Evolutionary conservation across 1,139 yeast genomes (phyloP).

Genomic region (Candida anutae): DNA sequence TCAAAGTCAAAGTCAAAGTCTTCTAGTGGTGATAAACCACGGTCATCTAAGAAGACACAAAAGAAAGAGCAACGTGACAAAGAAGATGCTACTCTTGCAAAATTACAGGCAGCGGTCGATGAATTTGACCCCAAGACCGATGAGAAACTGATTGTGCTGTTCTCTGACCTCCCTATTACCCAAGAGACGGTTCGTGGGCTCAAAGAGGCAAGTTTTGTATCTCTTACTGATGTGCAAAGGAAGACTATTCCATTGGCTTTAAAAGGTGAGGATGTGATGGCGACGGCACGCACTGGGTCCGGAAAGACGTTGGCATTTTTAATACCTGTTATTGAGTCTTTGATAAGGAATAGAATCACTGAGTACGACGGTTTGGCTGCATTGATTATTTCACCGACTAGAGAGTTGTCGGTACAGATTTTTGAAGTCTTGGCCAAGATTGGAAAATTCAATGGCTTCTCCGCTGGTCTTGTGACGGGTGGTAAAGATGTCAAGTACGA

Average conservation of each 20-base stretch:
- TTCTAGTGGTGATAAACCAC: no score
- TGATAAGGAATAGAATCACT: conserved; percentile 71
- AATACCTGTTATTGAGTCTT: conserved; percentile 71
- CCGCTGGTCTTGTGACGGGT: conserved; percentile 95
- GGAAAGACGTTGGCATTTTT: conserved; percentile 93
- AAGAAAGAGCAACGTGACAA: conserved; percentile 19
- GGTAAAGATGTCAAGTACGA: conserved; percentile 91
- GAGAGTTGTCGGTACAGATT: conserved; percentile 91
- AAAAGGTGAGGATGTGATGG: conserved; percentile 77
- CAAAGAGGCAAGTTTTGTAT: conserved; percentile 60
- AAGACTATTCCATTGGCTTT: conserved; percentile 71
- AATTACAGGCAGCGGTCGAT: conserved; percentile 39
- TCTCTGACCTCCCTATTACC: conserved; percentile 71
- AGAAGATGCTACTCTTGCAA: conserved; percentile 39
- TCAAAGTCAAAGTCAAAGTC: conserved; percentile 4
- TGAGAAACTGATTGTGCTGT: conserved; percentile 27
- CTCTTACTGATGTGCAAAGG: conserved; percentile 80
- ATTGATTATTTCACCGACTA: conserved; percentile 81
- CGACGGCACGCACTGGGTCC: conserved; percentile 94
- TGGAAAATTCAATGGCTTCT: conserved; percentile 71
- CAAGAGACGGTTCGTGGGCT: conserved; percentile 62
- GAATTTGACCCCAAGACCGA: conserved; percentile 40
- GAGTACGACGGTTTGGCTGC: conserved; percentile 93
- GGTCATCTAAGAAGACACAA: conserved; percentile 12
- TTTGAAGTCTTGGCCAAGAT: conserved; percentile 83